phyloP scores from a whole-genome alignment of 2,329 filamentous ascomycete species.

The Sclerotinia sclerotiorum region DNA sequence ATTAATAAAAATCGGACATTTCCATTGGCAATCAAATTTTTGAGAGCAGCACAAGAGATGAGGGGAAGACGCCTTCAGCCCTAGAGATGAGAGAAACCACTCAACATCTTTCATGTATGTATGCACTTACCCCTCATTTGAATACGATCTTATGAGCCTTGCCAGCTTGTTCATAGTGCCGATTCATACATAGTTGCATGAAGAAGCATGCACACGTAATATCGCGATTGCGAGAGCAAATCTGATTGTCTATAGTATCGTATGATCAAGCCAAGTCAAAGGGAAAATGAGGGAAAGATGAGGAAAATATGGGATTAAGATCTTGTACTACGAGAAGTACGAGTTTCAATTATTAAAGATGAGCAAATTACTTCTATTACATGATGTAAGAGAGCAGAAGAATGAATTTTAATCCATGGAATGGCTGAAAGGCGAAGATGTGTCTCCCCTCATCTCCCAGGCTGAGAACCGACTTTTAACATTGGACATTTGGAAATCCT shows the following conservation, averaged over 20 bases:
- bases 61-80: too few species aligned
- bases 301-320: not conserved
- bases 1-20: not conserved
- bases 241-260: not conserved
- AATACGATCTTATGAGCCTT: not conserved
- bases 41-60: not conserved
- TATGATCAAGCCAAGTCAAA: not conserved
- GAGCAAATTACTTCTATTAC: not conserved
- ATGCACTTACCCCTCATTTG: not conserved
- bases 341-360: not conserved
- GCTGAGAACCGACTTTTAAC: not conserved
- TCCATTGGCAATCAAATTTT: slow-evolving; percentile 2
- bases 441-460: not conserved
- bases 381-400: not conserved
- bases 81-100: not conserved
- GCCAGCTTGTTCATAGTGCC: not conserved
- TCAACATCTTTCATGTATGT: not conserved
- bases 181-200: not conserved
- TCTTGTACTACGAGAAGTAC: not conserved
- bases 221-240: not conserved
- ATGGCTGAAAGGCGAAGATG: not conserved
- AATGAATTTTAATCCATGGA: not conserved
- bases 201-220: not conserved
- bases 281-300: not conserved
- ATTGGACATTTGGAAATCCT: not conserved